Conservation (phyloP, 352 stramenopile species). For the Phytophthora europaea region DNA sequence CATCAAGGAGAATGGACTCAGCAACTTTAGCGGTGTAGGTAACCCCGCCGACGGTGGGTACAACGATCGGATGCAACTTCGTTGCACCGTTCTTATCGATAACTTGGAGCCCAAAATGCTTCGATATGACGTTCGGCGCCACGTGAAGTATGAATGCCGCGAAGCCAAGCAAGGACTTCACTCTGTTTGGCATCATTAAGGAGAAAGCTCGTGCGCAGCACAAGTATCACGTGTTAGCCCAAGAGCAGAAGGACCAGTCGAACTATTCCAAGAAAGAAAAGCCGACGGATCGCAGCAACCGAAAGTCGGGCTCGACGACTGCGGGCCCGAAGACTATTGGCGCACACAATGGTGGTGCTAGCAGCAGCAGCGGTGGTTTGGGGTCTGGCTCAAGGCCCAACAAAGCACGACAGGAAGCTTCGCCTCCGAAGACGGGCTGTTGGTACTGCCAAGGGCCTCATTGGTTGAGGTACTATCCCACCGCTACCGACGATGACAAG, state of each 20-base stretch:
- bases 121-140: constrained; percentile 6
- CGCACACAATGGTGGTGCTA: background rate
- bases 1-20: constrained; percentile 15
- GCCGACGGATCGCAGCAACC: background rate
- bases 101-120: constrained; percentile 17
- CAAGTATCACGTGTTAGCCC: constrained; percentile 12
- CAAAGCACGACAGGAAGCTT: background rate
- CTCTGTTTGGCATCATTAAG: constrained; percentile 19
- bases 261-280: constrained; percentile 16
- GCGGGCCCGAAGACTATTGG: background rate
- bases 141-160: constrained; percentile 12
- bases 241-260: constrained; percentile 10
- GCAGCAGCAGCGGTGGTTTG: background rate
- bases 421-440: constrained; percentile 6
- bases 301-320: background rate
- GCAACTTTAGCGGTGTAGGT: background rate
- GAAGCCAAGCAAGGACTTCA: constrained; percentile 23
- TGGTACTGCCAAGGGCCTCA: constrained; percentile 9
- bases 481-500: constrained; percentile 13
- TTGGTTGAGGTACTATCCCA: constrained; percentile 10
- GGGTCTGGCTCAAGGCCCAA: too few species aligned
- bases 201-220: constrained; percentile 16
- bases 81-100: constrained; percentile 13
- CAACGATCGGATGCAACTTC: constrained; percentile 15
- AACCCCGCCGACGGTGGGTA: constrained; percentile 1